Conservation (phyloP, 1,284 basidiomycete genomes). For the Sutorius eximius region DNA sequence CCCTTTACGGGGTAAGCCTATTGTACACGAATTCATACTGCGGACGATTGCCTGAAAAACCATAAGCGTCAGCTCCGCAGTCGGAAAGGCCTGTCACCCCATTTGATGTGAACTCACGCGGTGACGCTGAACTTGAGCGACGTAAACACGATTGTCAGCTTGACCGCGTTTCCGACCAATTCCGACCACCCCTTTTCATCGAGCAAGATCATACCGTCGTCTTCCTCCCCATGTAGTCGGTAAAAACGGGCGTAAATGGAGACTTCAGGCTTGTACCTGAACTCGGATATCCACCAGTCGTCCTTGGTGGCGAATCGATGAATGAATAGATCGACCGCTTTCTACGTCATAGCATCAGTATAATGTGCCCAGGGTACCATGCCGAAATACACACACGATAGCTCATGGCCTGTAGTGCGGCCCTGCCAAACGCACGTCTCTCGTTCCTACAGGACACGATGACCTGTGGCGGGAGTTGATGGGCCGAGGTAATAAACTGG, state of each 20-base stretch:
- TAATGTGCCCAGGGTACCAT: background rate
- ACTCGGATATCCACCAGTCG: conserved; percentile 38
- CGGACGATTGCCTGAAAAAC: conserved; percentile 29
- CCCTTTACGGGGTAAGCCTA: background rate
- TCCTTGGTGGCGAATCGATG: conserved; percentile 37
- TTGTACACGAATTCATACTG: conserved; percentile 15
- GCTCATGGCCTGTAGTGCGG: conserved; percentile 34
- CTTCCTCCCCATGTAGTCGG: conserved; percentile 33
- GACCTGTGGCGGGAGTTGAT: conserved; percentile 33
- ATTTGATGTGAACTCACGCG: conserved; percentile 24
- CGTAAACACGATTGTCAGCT: conserved; percentile 32
- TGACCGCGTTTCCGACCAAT: conserved; percentile 34
- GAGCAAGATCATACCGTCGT: conserved; percentile 33
- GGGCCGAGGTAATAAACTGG: conserved; percentile 30
- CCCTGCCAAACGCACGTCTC: conserved; percentile 32
- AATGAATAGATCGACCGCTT: conserved; percentile 32
- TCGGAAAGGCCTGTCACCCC: background rate
- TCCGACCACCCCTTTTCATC: conserved; percentile 35
- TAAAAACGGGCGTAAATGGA: conserved; percentile 35
- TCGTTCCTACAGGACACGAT: conserved; percentile 35
- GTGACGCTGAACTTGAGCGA: conserved; percentile 36
- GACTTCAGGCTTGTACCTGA: conserved; percentile 34
- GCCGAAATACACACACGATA: conserved; percentile 26
- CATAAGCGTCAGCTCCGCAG: conserved; percentile 12
- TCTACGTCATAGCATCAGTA: conserved; percentile 21